Evolutionary conservation across 2,329 filamentous ascomycete species (phyloP), one percentile per base, ranked within the genome.

Genomic region (Fusarium sororula): DNA sequence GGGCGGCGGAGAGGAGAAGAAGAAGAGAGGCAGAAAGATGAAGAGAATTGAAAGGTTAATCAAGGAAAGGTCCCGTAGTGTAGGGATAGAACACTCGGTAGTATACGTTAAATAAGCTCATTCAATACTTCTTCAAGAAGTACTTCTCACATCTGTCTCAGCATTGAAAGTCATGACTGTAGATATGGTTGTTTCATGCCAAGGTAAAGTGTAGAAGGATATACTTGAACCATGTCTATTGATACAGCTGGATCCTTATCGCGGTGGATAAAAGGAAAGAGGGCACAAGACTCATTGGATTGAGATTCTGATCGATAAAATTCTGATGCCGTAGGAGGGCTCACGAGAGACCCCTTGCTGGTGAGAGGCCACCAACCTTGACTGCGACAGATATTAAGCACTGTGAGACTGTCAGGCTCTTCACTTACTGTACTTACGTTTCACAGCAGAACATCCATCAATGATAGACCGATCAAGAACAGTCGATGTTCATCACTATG

Each of bases 261-360:
- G 14, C 7, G 7, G 4, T n/a, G 20, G 4, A 12, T 0, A n/a
- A 13, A 18, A 18, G 5, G 14, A 2, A 7, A 28, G 2, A 35
- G 4, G 11, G 5, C 7, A 13, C 7, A 18, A 39, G 10, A 28
- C 1, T 0, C 4, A 4, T 17, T 8, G 3, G 3, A 20, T 15
- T 15, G 13, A 5, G 3, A 20, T 5, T 15, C 3, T 6, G 15
- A 15, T 20, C 6, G 35, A 24, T 24, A 5, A 20, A 0, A 24
- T 35, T 1, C 8, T 10, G 30, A 35, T 35, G 6, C 6, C 6
- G n/a, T 10, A 50, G 10, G 17, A 24, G n/a, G 12, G 11, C 6
- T 8, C 15, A 20, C 4, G n/a, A 20, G 8, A 24, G 12, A 8
- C 3, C 6, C 5, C 4, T 53, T 20, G n/a, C 17, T 26, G 6